Evolutionary conservation across 129 eudicot genomes (phyloP).

Genomic region (Artemisia tridentata): DNA sequence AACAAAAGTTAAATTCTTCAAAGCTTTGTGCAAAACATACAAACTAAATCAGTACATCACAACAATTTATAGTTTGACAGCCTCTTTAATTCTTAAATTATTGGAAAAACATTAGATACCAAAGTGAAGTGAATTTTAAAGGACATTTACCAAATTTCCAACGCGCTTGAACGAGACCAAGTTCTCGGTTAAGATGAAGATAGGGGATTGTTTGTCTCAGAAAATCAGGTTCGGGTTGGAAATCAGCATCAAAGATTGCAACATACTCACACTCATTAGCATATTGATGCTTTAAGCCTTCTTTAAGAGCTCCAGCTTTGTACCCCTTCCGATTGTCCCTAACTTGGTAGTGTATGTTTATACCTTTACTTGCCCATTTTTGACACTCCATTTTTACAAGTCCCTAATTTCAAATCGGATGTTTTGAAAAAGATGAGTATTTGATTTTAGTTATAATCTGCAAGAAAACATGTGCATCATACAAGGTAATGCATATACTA

Average conservation of each 20-base stretch:
- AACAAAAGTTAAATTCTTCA: no score
- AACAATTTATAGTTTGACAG: no score
- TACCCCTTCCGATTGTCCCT: constrained; percentile 14
- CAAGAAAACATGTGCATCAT: no score
- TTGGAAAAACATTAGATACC: neutral
- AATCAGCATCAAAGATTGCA: constrained; percentile 21
- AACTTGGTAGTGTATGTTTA: constrained; percentile 7
- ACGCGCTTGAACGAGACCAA: constrained; percentile 20
- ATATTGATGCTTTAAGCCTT: constrained; percentile 1
- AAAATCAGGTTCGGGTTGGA: constrained; percentile 15
- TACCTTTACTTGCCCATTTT: neutral
- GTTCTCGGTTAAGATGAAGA: constrained; percentile 8
- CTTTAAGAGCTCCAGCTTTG: constrained; percentile 19
- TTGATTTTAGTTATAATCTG: no score
- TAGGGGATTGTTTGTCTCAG: constrained; percentile 7
- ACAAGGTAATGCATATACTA: no score
- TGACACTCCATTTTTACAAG: constrained; percentile 4
- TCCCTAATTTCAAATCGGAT: neutral
- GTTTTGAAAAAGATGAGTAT: no score
- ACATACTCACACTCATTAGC: constrained; percentile 17
- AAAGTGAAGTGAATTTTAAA: neutral
- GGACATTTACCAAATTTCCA: constrained; percentile 11
- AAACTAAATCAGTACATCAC: no score
- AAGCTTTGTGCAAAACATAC: no score
- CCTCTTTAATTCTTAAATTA: neutral